These are phyloP conservation scores for Pyropia haitanensis DNA, from an alignment of 23 red algal species.

Conservation along the genomic window DNA sequence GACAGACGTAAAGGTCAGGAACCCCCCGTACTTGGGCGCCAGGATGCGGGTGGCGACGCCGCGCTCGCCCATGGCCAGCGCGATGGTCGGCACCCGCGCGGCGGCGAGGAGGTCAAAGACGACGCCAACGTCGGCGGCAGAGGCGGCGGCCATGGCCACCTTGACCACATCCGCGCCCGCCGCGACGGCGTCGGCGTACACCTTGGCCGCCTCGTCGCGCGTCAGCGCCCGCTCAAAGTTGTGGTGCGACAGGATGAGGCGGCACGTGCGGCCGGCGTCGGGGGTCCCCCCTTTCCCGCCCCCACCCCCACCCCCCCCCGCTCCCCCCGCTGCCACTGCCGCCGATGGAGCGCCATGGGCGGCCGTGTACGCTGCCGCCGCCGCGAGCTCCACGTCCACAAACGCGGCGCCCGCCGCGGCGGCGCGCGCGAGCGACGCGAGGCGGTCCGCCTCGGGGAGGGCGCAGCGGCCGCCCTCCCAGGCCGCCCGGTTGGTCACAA, in stretches of 20 bases:
- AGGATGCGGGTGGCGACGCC: conserved; percentile 64
- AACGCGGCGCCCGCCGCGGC: conserved; percentile 31
- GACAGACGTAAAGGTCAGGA: conserved; percentile 70
- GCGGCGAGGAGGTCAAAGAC: conserved; percentile 38
- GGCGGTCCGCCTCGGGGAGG: conserved; percentile 45
- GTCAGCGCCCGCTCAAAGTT: conserved; percentile 47
- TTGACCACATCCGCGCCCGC: conserved; percentile 70
- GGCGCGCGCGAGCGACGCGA: conserved; percentile 39
- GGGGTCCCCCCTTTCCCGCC: conserved; percentile 18
- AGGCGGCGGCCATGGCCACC: conserved; percentile 61
- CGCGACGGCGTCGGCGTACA: conserved; percentile 24
- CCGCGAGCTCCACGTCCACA: conserved; percentile 88
- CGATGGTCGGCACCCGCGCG: conserved; percentile 37
- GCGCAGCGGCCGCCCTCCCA: conserved; percentile 76
- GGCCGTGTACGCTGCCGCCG: conserved; percentile 27
- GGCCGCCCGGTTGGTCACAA: conserved; percentile 70
- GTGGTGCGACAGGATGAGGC: conserved; percentile 86
- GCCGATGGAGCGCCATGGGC: conserved; percentile 28
- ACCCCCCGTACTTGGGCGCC: conserved; percentile 63
- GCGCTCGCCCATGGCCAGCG: conserved; percentile 70
- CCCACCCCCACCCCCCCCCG: conserved; percentile 67
- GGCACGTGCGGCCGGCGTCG: not conserved
- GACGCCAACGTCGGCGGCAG: conserved; percentile 30
- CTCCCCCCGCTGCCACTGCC: conserved; percentile 21
- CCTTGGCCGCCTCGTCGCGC: conserved; percentile 32